Percentiles rank a stretch among this genome's conserved stretches.
These are phyloP conservation scores for Lactarius indigo DNA, from an alignment of 768 basidiomycete genomes.

Conservation along the genomic window DNA sequence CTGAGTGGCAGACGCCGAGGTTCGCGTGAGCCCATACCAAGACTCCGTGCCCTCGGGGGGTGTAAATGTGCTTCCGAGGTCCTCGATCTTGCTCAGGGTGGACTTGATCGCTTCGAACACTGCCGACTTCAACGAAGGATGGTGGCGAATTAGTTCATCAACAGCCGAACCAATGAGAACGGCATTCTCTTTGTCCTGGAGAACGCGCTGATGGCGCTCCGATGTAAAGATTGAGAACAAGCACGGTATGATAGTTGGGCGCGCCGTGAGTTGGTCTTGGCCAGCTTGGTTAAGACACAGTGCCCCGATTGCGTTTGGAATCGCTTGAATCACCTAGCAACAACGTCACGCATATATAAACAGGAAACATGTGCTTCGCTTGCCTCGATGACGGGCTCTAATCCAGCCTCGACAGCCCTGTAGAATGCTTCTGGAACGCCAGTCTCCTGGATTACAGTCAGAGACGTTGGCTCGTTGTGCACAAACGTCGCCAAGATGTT, in stretches of 20 bases:
- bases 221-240: conserved; percentile 87
- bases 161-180: conserved; percentile 84
- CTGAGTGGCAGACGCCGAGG: background rate
- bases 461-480: conserved; percentile 96
- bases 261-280: conserved; percentile 70
- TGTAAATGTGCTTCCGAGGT: conserved; percentile 58
- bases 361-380: background rate
- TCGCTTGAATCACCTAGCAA: conserved; percentile 78
- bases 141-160: conserved; percentile 95
- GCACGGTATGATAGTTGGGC: conserved; percentile 78
- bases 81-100: conserved; percentile 70
- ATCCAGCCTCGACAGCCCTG: conserved; percentile 73
- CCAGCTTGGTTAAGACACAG: conserved; percentile 92
- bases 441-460: conserved; percentile 89
- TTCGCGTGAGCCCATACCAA: conserved; percentile 57
- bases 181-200: conserved; percentile 92
- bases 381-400: conserved; percentile 89
- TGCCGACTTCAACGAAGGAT: conserved; percentile 77
- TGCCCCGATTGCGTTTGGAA: conserved; percentile 94
- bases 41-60: conserved; percentile 56
- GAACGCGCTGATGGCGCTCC: conserved; percentile 73
- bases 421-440: conserved; percentile 89
- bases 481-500: conserved; percentile 96
- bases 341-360: background rate
- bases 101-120: conserved; percentile 76